Base-by-base conservation (phyloP, 495 filamentous ascomycete genomes). In the Penicillium verhagenii region DNA sequence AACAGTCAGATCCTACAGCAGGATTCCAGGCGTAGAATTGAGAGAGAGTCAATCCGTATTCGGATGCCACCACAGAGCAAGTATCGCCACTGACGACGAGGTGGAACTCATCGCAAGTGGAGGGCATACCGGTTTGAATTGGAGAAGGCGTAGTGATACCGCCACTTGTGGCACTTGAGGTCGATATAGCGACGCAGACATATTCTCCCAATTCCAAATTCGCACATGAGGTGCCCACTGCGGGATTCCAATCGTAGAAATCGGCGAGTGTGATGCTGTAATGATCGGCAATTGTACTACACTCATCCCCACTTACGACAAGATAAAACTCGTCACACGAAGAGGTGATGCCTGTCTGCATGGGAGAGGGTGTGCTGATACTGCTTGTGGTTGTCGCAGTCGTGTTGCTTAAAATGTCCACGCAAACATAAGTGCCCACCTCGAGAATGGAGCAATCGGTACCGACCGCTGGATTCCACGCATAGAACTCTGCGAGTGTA, bases 41-140 rank as follows among this genome's bases (percentile, higher is more conserved):
- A 5, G 29, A 31, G 29, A 31, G 29, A 31, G 29, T 6, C 29
- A 31, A 11, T 6, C 29, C 29, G 9, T 31, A 31, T 11, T 31
- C 29, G 9, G 29, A 6, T 31, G 29, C 29, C 29, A 31, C 29
- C 4, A 5, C 29, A 11, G 29, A 31, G 13, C 29, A 31, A 11
- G 38, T 40, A 40, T 40, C 19, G n/a, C 38, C 38, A 40, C 19
- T 40, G 38, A 40, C n/a, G 38, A 40, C 38, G 38, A 40, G 38
- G 10, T 40, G 38, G 38, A 40, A 40, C 38, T 40, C 38, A 40
- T 40, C 38, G 38, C 38, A 40, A 40, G 2, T 40, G 10, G 38
- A 40, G 2, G 19, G 38, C 38, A 40, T 40, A 19, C 38, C n/a
- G 2, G 38, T 40, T 40, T 40, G 38, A 11, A 40, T 40, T 40